Percentiles rank a stretch among this genome's conserved stretches.
Conservation (phyloP, 495 filamentous ascomycete genomes). For the Rhypophila decipiens region DNA sequence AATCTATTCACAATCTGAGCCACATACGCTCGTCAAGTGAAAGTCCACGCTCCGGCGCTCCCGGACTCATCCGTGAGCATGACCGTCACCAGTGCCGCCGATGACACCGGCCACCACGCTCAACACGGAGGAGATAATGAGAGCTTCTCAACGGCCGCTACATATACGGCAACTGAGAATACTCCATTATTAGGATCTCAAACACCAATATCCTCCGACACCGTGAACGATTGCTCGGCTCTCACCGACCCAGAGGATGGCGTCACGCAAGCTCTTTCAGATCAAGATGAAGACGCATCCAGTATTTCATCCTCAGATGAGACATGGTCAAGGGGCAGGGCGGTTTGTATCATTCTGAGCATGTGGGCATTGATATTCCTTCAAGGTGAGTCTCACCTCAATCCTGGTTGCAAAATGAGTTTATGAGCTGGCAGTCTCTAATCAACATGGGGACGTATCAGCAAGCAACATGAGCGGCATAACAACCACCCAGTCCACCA, state of each 20-base stretch:
- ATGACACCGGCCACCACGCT: too few species aligned
- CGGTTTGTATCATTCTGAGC: slow-evolving; percentile 28
- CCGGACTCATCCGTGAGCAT: neutral
- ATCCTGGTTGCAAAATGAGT: too few species aligned
- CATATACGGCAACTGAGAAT: slow-evolving; percentile 27
- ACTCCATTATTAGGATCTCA: slow-evolving; percentile 34
- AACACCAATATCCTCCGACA: too few species aligned
- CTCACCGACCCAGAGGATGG: too few species aligned
- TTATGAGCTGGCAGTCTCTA: too few species aligned
- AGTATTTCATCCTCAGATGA: slow-evolving; percentile 1
- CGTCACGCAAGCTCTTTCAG: too few species aligned
- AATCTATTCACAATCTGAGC: too few species aligned
- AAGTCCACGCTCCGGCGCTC: too few species aligned
- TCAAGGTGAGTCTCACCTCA: slow-evolving; percentile 20
- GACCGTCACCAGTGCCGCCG: neutral
- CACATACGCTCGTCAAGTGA: too few species aligned
- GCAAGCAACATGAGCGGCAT: slow-evolving; percentile 71
- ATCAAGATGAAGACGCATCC: too few species aligned
- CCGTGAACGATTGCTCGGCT: too few species aligned
- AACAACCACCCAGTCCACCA: slow-evolving; percentile 62
- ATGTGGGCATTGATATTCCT: slow-evolving; percentile 42
- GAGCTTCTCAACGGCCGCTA: slow-evolving; percentile 12
- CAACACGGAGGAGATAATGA: slow-evolving; percentile 8
- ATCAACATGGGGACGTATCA: too few species aligned
- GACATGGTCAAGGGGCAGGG: slow-evolving; percentile 13